Base-by-base conservation (phyloP, 306 rosid species). In the Vicia sativa region DNA sequence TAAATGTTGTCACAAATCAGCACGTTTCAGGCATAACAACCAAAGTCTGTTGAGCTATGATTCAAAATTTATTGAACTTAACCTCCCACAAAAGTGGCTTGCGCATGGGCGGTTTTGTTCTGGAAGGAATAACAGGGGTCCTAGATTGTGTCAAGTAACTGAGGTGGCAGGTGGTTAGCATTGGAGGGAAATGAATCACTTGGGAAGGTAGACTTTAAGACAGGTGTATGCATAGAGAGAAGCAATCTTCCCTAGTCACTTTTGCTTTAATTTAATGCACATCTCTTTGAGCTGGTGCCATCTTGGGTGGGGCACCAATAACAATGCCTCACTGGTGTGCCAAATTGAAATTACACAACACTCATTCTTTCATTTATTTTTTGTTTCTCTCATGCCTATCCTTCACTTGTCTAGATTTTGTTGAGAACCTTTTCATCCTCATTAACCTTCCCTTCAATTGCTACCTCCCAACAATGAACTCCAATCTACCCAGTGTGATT, bases 1-100 rank as follows among this genome's bases (percentile, higher is more conserved):
- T 14, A 19, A 37, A 53, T 68, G 43, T 64, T 59, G 13, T 13
- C 15, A 26, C 38, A 2, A 55, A 52, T 44, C 59, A 65, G 73
- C 21, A 45, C 29, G 69, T 58, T 19, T 57, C 21, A 39, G 15
- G 38, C 74, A 77, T 67, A 46, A 62, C 25, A 61, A 61, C 29
- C 29, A 52, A 15, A 52, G 25, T 38, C 62, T 61, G 26, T 21
- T 49, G 28, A 43, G 54, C 35, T 21, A 31, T 3, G 11, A 31
- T 31, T 31, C 13, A 9, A 52, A 28, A 31, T 52, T 72, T 65
- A 4, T 6, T 14, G 59, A 38, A 50, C 26, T 8, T 38, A 15
- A 10, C 70, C 16, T 10, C 7, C 14, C 55, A 26, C 43, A 70
- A 42, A 43, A 18, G 25, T 52, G 70, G 31, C 45, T 23, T 54